A percentile compares a stretch with the other conserved stretches of the same genome.
These are phyloP conservation scores for Venturia pyrina DNA, from an alignment of 2,329 filamentous ascomycete species.

Conservation along the genomic window DNA sequence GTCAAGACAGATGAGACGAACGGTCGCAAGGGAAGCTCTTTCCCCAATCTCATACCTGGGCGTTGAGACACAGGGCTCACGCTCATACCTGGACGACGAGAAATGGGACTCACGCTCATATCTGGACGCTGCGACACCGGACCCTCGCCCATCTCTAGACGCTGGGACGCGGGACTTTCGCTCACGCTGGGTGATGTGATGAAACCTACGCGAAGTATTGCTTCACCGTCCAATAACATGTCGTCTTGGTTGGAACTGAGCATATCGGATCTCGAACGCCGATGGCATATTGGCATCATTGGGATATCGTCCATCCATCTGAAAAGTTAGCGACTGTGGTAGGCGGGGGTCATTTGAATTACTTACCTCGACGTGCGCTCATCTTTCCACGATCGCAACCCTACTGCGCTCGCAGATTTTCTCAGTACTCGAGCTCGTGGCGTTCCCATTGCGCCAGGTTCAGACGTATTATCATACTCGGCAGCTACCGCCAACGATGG, in stretches of 20 bases:
- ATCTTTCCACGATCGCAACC: neutral
- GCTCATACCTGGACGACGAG: neutral
- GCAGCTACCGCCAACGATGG: neutral
- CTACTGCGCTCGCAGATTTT: neutral
- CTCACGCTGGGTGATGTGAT: neutral
- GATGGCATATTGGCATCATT: neutral
- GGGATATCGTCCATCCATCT: neutral
- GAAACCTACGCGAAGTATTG: conserved; percentile 1
- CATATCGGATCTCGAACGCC: neutral
- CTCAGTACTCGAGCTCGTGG: neutral
- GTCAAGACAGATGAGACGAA: neutral
- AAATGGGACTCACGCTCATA: neutral
- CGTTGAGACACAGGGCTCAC: neutral
- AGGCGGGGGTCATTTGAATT: neutral
- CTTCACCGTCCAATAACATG: neutral
- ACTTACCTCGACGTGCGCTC: neutral
- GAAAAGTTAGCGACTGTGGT: neutral
- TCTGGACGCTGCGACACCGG: neutral
- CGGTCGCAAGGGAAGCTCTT: conserved; percentile 2
- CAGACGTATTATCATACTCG: neutral
- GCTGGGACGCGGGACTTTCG: neutral
- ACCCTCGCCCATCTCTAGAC: neutral
- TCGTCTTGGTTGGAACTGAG: neutral
- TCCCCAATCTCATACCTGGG: neutral
- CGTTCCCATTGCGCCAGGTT: neutral